Evolutionary conservation across 371 early-diverging fungal species (phyloP).

Genomic region (Funneliformis caledonium): DNA sequence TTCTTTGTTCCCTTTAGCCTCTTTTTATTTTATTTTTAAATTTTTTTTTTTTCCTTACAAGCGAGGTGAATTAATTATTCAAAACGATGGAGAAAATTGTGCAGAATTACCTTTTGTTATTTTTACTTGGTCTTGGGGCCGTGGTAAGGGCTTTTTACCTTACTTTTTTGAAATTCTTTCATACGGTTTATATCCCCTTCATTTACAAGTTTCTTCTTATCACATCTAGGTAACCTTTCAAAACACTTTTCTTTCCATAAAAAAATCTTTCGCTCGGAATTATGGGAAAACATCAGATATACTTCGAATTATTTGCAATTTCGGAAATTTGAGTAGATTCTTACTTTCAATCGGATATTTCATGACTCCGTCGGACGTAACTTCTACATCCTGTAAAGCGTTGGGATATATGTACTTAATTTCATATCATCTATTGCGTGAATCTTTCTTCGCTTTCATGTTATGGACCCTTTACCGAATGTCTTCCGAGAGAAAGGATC

Average conservation of each 20-base stretch:
- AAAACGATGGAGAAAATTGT: neutral
- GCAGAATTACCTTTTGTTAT: too few species aligned
- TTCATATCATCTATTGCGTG: neutral
- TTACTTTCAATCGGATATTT: neutral
- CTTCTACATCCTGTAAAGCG: neutral
- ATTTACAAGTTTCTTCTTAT: neutral
- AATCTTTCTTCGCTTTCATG: neutral
- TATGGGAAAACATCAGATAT: slow-evolving; percentile 4
- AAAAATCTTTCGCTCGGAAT: neutral
- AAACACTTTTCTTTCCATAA: neutral
- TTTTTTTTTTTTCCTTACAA: too few species aligned
- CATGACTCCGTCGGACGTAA: neutral
- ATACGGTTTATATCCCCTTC: neutral
- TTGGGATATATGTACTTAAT: slow-evolving; percentile 9
- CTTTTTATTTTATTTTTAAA: too few species aligned
- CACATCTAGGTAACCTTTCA: neutral
- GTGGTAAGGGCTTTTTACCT: neutral
- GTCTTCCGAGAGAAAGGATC: neutral
- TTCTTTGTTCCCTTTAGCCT: neutral
- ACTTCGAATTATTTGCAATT: slow-evolving; percentile 4
- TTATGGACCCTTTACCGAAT: neutral
- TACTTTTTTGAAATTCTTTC: neutral
- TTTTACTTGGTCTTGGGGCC: neutral
- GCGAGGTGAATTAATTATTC: neutral
- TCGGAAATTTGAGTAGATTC: neutral